Conservation (phyloP, 2,329 filamentous ascomycete genomes). For the Alternaria conjuncta region DNA sequence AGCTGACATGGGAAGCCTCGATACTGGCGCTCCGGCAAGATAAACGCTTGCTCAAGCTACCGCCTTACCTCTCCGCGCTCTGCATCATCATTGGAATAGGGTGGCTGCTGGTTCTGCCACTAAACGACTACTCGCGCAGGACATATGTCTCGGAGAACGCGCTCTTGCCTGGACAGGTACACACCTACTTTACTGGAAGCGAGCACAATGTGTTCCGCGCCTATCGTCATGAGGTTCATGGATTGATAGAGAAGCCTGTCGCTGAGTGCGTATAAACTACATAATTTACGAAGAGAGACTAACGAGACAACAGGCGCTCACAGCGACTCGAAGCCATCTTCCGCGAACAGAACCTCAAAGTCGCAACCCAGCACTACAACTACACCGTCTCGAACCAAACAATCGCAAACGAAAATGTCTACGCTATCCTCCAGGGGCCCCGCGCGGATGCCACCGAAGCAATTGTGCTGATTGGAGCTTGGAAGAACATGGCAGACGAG, state of each 20-base stretch:
- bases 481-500: constrained; percentile 79
- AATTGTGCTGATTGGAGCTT: constrained; percentile 88
- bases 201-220: constrained; percentile 94
- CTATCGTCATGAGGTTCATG: constrained; percentile 82
- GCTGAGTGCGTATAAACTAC: constrained; percentile 41
- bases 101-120: constrained; percentile 88
- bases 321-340: constrained; percentile 78
- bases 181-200: constrained; percentile 96
- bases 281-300: constrained; percentile 9
- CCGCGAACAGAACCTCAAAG: constrained; percentile 80
- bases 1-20: constrained; percentile 52
- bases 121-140: constrained; percentile 86
- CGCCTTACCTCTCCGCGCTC: constrained; percentile 84
- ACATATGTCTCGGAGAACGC: constrained; percentile 99
- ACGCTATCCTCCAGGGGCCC: constrained; percentile 90
- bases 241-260: constrained; percentile 55
- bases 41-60: constrained; percentile 80
- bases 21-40: constrained; percentile 77
- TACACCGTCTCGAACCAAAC: constrained; percentile 79
- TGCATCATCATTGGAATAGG: constrained; percentile 84
- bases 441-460: constrained; percentile 96
- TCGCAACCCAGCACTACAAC: constrained; percentile 84
- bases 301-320: constrained; percentile 59
- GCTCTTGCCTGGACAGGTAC: constrained; percentile 91
- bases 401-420: constrained; percentile 85